These are phyloP conservation scores for Bigelowiella natans DNA, from an alignment of 78 protist genomes.

Conservation along the genomic window DNA sequence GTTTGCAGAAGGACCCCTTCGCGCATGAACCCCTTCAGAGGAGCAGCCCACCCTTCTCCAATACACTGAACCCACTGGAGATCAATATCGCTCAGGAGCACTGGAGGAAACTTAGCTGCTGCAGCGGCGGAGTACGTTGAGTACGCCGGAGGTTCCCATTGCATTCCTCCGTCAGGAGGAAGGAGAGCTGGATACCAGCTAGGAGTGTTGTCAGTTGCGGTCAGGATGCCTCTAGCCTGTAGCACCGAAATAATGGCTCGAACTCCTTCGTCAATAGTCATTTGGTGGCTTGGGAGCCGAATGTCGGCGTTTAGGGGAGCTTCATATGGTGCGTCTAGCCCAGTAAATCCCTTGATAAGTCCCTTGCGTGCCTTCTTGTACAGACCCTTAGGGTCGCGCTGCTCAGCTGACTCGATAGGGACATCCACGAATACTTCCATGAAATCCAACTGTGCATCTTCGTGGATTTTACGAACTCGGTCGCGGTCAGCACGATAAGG, in stretches of 20 bases:
- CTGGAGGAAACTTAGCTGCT: neutral
- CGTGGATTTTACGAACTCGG: neutral
- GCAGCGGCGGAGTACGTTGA: neutral
- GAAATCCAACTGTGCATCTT: conserved; percentile 9
- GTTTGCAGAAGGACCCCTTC: too few relatives aligned
- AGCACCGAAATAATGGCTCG: neutral
- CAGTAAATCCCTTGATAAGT: conserved; percentile 39
- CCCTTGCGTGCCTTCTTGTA: conserved; percentile 45
- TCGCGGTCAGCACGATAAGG: conserved; percentile 38
- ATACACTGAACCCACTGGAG: conserved; percentile 4
- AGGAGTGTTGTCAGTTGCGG: neutral
- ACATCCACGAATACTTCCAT: conserved; percentile 34
- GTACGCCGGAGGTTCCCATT: neutral
- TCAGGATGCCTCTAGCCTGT: neutral
- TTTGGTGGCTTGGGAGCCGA: neutral
- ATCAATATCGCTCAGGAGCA: neutral
- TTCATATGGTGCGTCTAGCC: conserved; percentile 38
- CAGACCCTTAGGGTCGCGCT: conserved; percentile 51
- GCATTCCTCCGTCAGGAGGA: neutral
- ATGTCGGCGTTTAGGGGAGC: conserved; percentile 24
- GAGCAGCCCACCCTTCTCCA: conserved; percentile 49
- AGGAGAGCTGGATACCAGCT: neutral
- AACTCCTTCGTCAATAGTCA: neutral
- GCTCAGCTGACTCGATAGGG: neutral
- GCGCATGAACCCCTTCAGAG: too few relatives aligned